Percentiles rank a stretch among this genome's conserved stretches.
phyloP scores from a whole-genome alignment of 495 filamentous ascomycete species.

The Chaetomium fimeti region DNA sequence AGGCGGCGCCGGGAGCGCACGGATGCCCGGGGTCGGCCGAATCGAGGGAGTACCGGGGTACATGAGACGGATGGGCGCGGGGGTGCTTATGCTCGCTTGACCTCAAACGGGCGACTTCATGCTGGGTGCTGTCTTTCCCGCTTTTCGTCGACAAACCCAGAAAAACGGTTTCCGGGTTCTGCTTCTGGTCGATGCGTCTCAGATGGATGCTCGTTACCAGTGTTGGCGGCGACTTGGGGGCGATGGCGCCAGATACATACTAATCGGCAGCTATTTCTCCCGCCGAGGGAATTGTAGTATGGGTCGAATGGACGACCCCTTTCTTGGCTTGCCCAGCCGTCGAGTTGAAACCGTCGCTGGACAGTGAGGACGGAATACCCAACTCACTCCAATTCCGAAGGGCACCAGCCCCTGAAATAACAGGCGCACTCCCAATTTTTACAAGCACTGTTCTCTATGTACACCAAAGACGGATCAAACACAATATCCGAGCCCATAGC shows the following conservation, averaged over 20 bases:
- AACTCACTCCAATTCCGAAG: neutral
- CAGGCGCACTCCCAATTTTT: slow-evolving; percentile 2
- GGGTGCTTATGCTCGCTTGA: neutral
- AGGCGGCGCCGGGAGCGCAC: slow-evolving; percentile 14
- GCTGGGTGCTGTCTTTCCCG: neutral
- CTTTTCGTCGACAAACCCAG: neutral
- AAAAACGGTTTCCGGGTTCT: neutral
- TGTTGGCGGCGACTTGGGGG: neutral
- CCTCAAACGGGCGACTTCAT: neutral
- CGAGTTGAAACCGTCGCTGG: too few relatives aligned
- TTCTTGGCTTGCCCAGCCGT: neutral
- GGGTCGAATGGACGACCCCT: neutral
- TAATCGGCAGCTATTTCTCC: neutral
- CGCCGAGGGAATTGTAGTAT: neutral
- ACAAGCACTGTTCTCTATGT: slow-evolving; percentile 10
- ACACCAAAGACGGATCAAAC: slow-evolving; percentile 1
- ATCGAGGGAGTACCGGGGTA: neutral
- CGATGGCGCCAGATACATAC: neutral
- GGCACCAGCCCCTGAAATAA: slow-evolving; percentile 8
- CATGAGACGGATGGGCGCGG: neutral
- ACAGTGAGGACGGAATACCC: too few relatives aligned
- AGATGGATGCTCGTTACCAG: slow-evolving; percentile 1
- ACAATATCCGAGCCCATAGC: neutral
- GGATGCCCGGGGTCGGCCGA: slow-evolving; percentile 5
- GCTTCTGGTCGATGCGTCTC: neutral